These are phyloP conservation scores for Ascochyta rabiei DNA, from an alignment of 2,329 filamentous ascomycete species.

Conservation along the genomic window DNA sequence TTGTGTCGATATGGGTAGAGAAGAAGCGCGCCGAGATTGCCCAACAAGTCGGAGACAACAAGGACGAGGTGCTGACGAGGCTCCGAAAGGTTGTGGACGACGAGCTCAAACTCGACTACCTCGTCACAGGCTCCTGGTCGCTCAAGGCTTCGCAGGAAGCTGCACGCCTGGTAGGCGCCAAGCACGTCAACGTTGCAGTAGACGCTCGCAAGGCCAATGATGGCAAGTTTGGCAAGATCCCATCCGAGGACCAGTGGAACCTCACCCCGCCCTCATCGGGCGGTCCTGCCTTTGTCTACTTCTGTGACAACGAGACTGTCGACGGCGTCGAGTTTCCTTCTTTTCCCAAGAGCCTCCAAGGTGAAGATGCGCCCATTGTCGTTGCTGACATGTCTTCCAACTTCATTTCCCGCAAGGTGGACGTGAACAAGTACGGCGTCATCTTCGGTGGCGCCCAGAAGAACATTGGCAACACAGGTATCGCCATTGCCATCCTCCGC, in stretches of 20 bases:
- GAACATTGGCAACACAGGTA: conserved; percentile 84
- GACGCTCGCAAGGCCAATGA: conserved; percentile 68
- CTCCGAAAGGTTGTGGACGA: conserved; percentile 68
- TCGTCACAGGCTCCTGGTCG: conserved; percentile 90
- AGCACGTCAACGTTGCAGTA: conserved; percentile 79
- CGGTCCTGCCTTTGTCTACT: conserved; percentile 76
- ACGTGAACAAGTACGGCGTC: conserved; percentile 77
- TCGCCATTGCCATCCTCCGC: conserved; percentile 84
- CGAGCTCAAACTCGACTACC: conserved; percentile 83
- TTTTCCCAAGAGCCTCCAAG: conserved; percentile 70
- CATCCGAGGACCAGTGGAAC: conserved; percentile 76
- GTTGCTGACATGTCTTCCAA: conserved; percentile 95
- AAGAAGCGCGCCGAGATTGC: conserved; percentile 66
- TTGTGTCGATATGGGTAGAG: conserved; percentile 82
- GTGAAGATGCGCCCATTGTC: conserved; percentile 71
- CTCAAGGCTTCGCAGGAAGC: conserved; percentile 88
- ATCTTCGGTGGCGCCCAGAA: conserved; percentile 95
- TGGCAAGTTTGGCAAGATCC: conserved; percentile 87
- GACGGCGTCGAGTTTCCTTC: conserved; percentile 88
- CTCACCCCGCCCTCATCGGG: conserved; percentile 64
- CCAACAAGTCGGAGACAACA: conserved; percentile 60
- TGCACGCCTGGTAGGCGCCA: conserved; percentile 73
- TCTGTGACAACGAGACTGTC: conserved; percentile 92
- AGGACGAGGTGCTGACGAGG: conserved; percentile 63
- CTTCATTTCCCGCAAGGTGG: conserved; percentile 80